Conservation (phyloP, 352 stramenopile genomes). For the Salisapilia sapeloensis region DNA sequence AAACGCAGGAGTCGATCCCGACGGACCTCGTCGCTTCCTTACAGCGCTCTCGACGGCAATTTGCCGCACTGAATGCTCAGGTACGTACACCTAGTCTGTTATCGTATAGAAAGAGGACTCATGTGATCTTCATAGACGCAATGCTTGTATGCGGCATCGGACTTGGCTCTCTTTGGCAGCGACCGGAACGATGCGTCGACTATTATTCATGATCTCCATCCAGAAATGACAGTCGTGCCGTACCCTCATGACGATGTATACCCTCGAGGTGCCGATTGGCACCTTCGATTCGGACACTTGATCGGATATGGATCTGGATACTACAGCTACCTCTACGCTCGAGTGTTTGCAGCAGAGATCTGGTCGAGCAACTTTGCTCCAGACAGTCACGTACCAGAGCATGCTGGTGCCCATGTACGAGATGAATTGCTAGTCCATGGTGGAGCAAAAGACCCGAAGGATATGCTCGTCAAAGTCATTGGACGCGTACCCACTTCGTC, state of each 20-base stretch:
- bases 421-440: constrained; percentile 68
- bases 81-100: constrained; percentile 10
- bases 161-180: constrained; percentile 57
- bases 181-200: too few relatives aligned
- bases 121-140: constrained; percentile 27
- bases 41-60: constrained; percentile 71
- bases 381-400: constrained; percentile 31
- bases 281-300: constrained; percentile 80
- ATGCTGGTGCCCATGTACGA: constrained; percentile 42
- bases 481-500: constrained; percentile 25
- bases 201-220: constrained; percentile 9
- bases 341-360: constrained; percentile 80
- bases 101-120: constrained; percentile 9
- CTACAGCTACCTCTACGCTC: constrained; percentile 85
- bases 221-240: constrained; percentile 68
- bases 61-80: constrained; percentile 80
- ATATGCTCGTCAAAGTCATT: constrained; percentile 60
- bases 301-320: constrained; percentile 83
- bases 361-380: constrained; percentile 56
- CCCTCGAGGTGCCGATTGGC: constrained; percentile 26
- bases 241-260: constrained; percentile 42
- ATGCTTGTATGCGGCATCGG: constrained; percentile 69
- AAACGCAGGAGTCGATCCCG: constrained; percentile 66
- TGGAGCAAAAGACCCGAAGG: constrained; percentile 76
- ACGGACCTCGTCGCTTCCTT: constrained; percentile 55